These are phyloP conservation scores for Chalara sp. DNA, from an alignment of 2,329 filamentous ascomycete genomes.

Conservation along the genomic window DNA sequence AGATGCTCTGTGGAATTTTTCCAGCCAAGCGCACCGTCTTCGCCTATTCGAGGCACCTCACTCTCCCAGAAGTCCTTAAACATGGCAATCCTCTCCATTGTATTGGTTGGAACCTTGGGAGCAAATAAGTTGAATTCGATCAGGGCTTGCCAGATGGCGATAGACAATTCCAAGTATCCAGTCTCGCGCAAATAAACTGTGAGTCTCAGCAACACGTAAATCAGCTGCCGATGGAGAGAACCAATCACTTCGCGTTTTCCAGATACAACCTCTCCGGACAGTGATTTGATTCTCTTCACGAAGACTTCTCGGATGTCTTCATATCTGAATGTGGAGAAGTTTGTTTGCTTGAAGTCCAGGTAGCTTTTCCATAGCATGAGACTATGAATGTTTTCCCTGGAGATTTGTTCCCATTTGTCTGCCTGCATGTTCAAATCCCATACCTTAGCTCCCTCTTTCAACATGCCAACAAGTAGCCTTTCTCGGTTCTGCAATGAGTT, in stretches of 20 bases:
- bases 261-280: constrained; percentile 20
- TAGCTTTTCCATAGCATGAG: constrained; percentile 67
- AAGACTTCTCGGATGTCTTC: constrained; percentile 57
- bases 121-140: constrained; percentile 65
- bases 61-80: constrained; percentile 84
- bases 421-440: constrained; percentile 61
- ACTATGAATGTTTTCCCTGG: constrained; percentile 47
- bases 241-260: constrained; percentile 2
- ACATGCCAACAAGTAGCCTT: constrained; percentile 57
- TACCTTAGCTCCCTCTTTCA: constrained; percentile 66
- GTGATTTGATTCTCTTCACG: constrained; percentile 48
- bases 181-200: constrained; percentile 69
- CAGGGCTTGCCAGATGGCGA: constrained; percentile 76
- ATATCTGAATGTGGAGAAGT: constrained; percentile 59
- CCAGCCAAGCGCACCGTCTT: constrained; percentile 68
- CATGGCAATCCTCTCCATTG: constrained; percentile 18
- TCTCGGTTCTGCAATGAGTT: constrained; percentile 41
- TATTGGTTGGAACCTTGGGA: constrained; percentile 31
- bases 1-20: constrained; percentile 34
- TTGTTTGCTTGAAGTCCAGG: constrained; percentile 66
- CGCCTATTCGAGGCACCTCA: constrained; percentile 73
- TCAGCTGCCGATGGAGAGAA: constrained; percentile 32
- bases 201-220: constrained; percentile 70
- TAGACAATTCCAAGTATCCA: constrained; percentile 70
- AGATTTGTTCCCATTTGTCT: constrained; percentile 58